A percentile compares a stretch with the other conserved stretches of the same genome.
Conservation (phyloP, 2,329 filamentous ascomycete species). For the Colletotrichum melonis region DNA sequence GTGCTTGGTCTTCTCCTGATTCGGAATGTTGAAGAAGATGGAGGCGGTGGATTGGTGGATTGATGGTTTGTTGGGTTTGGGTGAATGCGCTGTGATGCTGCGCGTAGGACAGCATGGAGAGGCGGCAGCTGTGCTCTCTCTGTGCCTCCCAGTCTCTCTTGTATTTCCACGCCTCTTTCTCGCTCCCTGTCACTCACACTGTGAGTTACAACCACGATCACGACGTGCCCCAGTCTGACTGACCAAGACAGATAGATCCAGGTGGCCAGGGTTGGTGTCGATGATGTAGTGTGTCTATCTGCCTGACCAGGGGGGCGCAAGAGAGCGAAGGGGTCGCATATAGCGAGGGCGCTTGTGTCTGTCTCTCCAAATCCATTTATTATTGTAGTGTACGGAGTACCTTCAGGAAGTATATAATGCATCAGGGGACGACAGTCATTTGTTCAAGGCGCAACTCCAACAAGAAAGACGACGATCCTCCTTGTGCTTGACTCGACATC, state of each 20-base stretch:
- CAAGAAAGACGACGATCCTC: neutral
- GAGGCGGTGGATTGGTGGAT: neutral
- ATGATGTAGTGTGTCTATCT: neutral
- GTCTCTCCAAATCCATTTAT: neutral
- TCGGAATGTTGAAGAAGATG: constrained; percentile 4
- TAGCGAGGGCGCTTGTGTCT: neutral
- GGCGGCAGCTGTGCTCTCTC: neutral
- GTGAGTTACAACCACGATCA: neutral
- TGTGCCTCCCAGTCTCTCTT: neutral
- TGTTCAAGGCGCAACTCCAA: neutral
- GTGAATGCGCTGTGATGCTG: constrained; percentile 2
- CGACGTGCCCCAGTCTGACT: neutral
- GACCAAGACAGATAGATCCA: neutral
- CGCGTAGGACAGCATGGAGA: neutral
- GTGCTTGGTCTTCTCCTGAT: constrained; percentile 9
- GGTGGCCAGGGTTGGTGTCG: neutral
- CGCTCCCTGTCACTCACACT: neutral
- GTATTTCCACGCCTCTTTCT: neutral
- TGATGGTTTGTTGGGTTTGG: neutral
- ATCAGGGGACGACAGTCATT: neutral
- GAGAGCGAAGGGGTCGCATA: neutral
- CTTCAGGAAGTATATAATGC: too few species aligned
- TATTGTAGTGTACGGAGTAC: neutral
- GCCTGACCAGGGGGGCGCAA: neutral
- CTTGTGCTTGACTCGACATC: neutral